Evolutionary conservation across 2,329 filamentous ascomycete genomes (phyloP).

Genomic region (Aspergillus cejpii): DNA sequence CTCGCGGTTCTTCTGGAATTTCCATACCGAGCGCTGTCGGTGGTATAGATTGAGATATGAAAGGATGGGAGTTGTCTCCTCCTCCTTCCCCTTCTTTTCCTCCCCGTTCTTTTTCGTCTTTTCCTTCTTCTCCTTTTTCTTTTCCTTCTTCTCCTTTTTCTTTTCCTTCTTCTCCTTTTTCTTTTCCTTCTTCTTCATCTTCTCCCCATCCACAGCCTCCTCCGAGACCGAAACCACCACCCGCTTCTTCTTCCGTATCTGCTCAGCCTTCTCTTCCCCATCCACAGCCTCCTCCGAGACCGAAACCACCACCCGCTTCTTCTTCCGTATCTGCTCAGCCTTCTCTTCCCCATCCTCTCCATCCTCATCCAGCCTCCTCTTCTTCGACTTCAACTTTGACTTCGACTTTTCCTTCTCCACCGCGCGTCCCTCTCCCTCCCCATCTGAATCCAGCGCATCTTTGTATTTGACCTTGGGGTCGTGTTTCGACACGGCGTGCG

Average conservation of each 20-base stretch:
- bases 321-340: slow-evolving; percentile 15
- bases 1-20: slow-evolving; percentile 94
- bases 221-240: slow-evolving; percentile 61
- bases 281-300: slow-evolving; percentile 59
- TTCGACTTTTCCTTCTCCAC: background rate
- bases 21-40: slow-evolving; percentile 66
- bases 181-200: slow-evolving; percentile 39
- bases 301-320: slow-evolving; percentile 58
- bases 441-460: background rate
- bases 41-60: slow-evolving; percentile 73
- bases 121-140: slow-evolving; percentile 29
- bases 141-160: slow-evolving; percentile 22
- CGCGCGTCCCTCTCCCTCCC: background rate
- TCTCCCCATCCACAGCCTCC: slow-evolving; percentile 47
- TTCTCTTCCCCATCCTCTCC: slow-evolving; percentile 9
- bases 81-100: slow-evolving; percentile 18
- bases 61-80: slow-evolving; percentile 54
- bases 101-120: slow-evolving; percentile 25
- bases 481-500: too few species aligned
- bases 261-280: slow-evolving; percentile 35
- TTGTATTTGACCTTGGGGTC: slow-evolving; percentile 1
- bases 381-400: slow-evolving; percentile 5
- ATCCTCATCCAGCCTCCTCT: slow-evolving; percentile 16
- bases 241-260: slow-evolving; percentile 43
- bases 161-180: slow-evolving; percentile 17